Percentiles rank a stretch among this genome's conserved stretches.
Conservation (phyloP, 2,329 filamentous ascomycete genomes). For the Byssothecium circinans region DNA sequence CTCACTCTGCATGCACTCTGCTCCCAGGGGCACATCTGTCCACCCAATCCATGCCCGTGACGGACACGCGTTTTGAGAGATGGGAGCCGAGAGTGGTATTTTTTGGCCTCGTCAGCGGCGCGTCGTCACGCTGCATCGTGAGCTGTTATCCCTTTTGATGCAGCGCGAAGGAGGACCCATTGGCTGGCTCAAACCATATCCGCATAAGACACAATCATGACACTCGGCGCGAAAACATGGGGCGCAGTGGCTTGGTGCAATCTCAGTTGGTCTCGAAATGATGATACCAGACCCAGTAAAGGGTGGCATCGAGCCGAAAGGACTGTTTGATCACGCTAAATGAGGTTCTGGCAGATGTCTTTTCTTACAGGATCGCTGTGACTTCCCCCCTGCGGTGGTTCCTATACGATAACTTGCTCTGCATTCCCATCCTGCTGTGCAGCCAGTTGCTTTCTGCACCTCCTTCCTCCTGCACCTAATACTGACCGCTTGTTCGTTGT, state of each 20-base stretch:
- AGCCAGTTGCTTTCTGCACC: slow-evolving; percentile 20
- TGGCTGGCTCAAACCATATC: slow-evolving; percentile 14
- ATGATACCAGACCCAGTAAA: slow-evolving; percentile 25
- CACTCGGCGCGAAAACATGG: slow-evolving; percentile 17
- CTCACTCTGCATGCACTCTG: slow-evolving; percentile 14
- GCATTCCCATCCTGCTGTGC: slow-evolving; percentile 5
- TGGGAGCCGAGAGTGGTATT: not conserved
- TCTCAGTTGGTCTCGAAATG: slow-evolving; percentile 26
- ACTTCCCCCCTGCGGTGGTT: not conserved
- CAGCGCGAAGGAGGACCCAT: slow-evolving; percentile 15
- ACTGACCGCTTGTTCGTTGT: slow-evolving; percentile 26
- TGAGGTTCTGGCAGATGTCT: slow-evolving; percentile 12
- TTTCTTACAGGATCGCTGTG: slow-evolving; percentile 3
- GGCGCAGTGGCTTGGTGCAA: slow-evolving; percentile 30
- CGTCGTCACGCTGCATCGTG: slow-evolving; percentile 1
- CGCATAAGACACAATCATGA: slow-evolving; percentile 4
- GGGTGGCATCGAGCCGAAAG: slow-evolving; percentile 19
- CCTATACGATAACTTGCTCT: slow-evolving; percentile 7
- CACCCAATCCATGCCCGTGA: not conserved
- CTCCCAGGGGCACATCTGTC: slow-evolving; percentile 1
- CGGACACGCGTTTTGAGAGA: not conserved
- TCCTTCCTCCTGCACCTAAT: slow-evolving; percentile 20
- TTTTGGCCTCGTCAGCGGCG: not conserved
- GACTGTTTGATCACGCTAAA: slow-evolving; percentile 29
- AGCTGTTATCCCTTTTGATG: slow-evolving; percentile 17